phyloP scores from a whole-genome alignment of 139 green algal species.

The Chlorella sp. region DNA sequence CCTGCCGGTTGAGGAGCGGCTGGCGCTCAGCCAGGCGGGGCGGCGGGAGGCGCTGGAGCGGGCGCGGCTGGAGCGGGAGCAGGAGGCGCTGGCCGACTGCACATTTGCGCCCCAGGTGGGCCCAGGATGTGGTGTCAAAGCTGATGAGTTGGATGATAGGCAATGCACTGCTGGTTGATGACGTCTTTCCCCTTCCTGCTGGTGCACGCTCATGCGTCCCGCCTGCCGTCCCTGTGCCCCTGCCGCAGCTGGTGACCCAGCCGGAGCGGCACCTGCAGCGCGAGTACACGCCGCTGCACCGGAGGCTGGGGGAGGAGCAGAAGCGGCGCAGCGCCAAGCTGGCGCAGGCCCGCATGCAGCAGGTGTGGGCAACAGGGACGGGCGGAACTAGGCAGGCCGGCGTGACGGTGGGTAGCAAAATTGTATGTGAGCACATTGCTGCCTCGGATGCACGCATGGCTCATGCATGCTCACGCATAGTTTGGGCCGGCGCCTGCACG shows the following conservation, averaged over 20 bases:
- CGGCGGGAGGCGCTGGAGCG: slow-evolving; percentile 37
- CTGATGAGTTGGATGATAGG: no score
- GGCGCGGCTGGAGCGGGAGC: slow-evolving; percentile 26
- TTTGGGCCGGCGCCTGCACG: background rate
- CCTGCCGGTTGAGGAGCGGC: slow-evolving; percentile 37
- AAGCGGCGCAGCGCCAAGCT: slow-evolving; percentile 31
- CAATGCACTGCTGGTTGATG: no score
- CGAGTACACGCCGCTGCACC: slow-evolving; percentile 36
- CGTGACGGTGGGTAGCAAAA: background rate
- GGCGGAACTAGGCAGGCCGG: background rate
- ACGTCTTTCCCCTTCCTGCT: background rate
- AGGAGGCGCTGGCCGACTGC: slow-evolving; percentile 40
- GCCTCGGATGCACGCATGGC: no score
- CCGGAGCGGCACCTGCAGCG: background rate
- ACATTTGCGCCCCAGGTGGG: slow-evolving; percentile 44
- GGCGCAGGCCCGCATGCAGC: slow-evolving; percentile 19
- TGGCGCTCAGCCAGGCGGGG: slow-evolving; percentile 17
- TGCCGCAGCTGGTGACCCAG: slow-evolving; percentile 11
- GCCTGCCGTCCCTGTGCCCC: no score
- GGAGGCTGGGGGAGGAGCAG: slow-evolving; percentile 38
- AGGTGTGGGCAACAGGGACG: background rate
- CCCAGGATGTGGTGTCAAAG: no score
- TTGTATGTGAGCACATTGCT: background rate
- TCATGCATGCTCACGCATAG: no score
- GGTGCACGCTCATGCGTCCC: background rate